Conservation (phyloP, 345 rosid genomes). For the Syzygium aqueum region DNA sequence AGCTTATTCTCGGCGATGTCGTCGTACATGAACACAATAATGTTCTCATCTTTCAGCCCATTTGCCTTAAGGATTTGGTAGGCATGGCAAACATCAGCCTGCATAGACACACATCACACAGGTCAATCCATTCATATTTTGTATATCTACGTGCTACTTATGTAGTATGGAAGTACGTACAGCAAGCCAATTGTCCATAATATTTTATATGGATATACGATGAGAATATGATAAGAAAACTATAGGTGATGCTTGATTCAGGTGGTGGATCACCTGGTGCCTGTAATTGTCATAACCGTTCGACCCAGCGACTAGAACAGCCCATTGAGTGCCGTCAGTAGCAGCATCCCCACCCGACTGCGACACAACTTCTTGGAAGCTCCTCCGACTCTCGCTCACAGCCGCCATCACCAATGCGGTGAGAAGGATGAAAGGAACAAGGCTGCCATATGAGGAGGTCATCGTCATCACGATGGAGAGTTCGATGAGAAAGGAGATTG, state of each 20-base stretch:
- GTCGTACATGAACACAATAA: slow-evolving; percentile 75
- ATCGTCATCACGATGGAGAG: background rate
- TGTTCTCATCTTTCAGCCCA: slow-evolving; percentile 62
- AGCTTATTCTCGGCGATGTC: slow-evolving; percentile 36
- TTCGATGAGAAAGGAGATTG: background rate
- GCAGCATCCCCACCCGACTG: background rate
- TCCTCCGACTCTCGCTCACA: background rate
- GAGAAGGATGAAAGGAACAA: background rate
- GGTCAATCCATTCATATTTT: background rate
- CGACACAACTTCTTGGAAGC: background rate
- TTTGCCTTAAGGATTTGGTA: slow-evolving; percentile 46
- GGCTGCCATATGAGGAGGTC: background rate
- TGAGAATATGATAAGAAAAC: background rate
- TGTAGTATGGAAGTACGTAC: background rate
- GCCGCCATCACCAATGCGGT: background rate
- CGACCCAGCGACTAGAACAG: slow-evolving; percentile 71
- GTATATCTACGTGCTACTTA: background rate
- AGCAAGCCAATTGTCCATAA: background rate
- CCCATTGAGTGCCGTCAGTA: slow-evolving; percentile 43
- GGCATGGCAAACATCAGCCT: slow-evolving; percentile 80
- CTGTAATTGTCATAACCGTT: slow-evolving; percentile 35
- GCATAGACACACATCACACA: background rate
- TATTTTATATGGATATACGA: background rate
- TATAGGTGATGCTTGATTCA: background rate
- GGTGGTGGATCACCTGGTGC: slow-evolving; percentile 47